A percentile compares a stretch with the other conserved stretches of the same genome.
Conservation (phyloP, 176 grass and related monocot genomes). For the Dendrocalamus sinicus region DNA sequence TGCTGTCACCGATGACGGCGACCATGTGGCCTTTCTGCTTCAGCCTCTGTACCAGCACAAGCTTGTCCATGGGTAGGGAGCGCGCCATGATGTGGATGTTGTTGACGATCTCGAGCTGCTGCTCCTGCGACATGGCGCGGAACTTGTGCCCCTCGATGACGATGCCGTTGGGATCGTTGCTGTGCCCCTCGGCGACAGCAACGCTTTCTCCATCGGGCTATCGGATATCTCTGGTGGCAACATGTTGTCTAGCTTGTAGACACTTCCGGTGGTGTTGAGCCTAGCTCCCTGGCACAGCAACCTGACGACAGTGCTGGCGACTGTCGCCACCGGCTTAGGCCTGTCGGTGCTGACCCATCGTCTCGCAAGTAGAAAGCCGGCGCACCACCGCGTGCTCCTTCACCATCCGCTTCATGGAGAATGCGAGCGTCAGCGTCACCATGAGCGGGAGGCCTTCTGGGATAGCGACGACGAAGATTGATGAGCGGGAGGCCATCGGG, state of each 20-base stretch:
- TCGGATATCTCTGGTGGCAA: conserved; percentile 64
- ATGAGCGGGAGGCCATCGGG: too few relatives aligned
- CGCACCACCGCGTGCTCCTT: conserved; percentile 86
- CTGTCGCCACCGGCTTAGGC: not conserved
- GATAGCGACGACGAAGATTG: conserved; percentile 55
- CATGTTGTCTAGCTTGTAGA: conserved; percentile 52
- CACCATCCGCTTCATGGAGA: conserved; percentile 97
- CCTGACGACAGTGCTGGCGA: conserved; percentile 4
- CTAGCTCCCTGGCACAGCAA: conserved; percentile 62
- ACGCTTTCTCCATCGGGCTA: conserved; percentile 91
- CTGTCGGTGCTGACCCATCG: conserved; percentile 66
- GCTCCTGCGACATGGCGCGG: conserved; percentile 54
- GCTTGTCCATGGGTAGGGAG: conserved; percentile 68
- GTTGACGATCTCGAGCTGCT: conserved; percentile 60
- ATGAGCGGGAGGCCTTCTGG: conserved; percentile 83
- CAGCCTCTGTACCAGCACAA: conserved; percentile 69
- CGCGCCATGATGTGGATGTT: conserved; percentile 70
- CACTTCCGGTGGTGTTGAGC: conserved; percentile 79
- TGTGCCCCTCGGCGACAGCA: too few relatives aligned
- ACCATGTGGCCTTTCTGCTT: conserved; percentile 88
- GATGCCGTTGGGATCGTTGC: conserved; percentile 15
- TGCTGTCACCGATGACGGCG: conserved; percentile 75
- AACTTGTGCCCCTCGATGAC: conserved; percentile 83
- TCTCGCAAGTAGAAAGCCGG: conserved; percentile 84
- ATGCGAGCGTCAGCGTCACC: conserved; percentile 81